Evolutionary conservation across 768 basidiomycete genomes (phyloP), one percentile per base, ranked within the genome.

Genomic region (Leucogyrophana mollusca): DNA sequence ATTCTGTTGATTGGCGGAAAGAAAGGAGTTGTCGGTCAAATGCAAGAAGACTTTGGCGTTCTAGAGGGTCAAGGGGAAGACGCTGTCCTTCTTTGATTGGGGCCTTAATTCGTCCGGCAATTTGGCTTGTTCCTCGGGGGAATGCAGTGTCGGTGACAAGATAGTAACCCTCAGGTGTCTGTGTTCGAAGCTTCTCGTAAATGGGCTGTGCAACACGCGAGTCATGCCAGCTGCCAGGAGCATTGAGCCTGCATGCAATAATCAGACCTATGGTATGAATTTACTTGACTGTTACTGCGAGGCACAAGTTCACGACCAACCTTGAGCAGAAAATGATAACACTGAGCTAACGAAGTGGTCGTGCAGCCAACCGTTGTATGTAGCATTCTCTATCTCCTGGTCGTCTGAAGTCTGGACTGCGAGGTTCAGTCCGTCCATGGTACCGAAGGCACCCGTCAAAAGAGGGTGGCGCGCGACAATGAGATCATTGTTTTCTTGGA

Each of bases 211-310:
- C 70, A 46, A 76, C 62, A n/a, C 54, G 60, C 2, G 72, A 59
- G 48, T 78, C 69, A 53, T 76, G 76, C 73, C 73, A 78, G 52
- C 73, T 74, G 5, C 74, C 72, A 0, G 73, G 74, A 1, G 65
- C 57, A 56, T 75, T 75, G 10, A 69, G 39, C 5, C 47, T 47
- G 13, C 48, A 51, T 4, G 47, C 51, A 55, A 74, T 66, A 9
- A 75, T 63, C 4, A 43, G 45, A 30, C 35, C n/a, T 37, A 9
- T 37, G n/a, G 35, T 7, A 8, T 30, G n/a, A n/a, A 33, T n/a
- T 9, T n/a, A n/a, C n/a, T n/a, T n/a, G n/a, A n/a, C n/a, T n/a
- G n/a, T n/a, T n/a, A n/a, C n/a, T n/a, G n/a, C n/a, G n/a, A n/a
- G n/a, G n/a, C n/a, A n/a, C n/a, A n/a, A n/a, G n/a, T n/a, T 16